Evolutionary conservation across 257 asterid genomes (phyloP).

Genomic region (Avicennia marina): DNA sequence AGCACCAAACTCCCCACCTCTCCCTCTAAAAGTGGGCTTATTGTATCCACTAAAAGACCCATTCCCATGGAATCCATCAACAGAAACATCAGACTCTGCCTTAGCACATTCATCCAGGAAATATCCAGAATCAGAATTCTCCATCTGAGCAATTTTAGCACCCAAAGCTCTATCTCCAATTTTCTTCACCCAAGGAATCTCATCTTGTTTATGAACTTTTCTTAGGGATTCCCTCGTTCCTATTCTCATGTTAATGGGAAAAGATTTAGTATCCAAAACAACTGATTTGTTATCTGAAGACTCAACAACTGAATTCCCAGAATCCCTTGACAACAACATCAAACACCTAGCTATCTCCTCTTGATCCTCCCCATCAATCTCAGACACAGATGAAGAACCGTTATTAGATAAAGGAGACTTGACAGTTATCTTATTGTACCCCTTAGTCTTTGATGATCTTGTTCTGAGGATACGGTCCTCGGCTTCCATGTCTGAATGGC

Average conservation of each 20-base stretch:
- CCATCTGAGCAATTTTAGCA: conserved; percentile 28
- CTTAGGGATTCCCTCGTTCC: too few relatives aligned
- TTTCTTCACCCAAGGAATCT: conserved; percentile 22
- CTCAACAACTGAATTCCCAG: conserved; percentile 65
- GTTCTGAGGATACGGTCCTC: conserved; percentile 40
- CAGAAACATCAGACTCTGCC: conserved; percentile 59
- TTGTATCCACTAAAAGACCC: conserved; percentile 15
- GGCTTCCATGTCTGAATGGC: conserved; percentile 66
- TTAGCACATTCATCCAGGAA: conserved; percentile 47
- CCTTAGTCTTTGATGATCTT: conserved; percentile 46
- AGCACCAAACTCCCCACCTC: conserved; percentile 31
- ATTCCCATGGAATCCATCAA: conserved; percentile 35
- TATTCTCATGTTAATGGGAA: conserved; percentile 53
- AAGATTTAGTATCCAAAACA: conserved; percentile 73
- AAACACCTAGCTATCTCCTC: conserved; percentile 83
- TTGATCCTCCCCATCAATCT: conserved; percentile 76
- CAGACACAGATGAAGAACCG: conserved; percentile 68
- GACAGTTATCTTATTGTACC: conserved; percentile 45
- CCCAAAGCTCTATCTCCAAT: conserved; percentile 22
- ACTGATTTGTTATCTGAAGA: conserved; percentile 79
- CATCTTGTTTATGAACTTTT: conserved; percentile 17
- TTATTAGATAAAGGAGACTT: conserved; percentile 42
- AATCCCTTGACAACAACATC: conserved; percentile 85
- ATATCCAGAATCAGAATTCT: conserved; percentile 70
- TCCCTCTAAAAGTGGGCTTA: conserved; percentile 13